Conservation (phyloP, 2,329 filamentous ascomycete genomes). For the Plectosphaerella plurivora region DNA sequence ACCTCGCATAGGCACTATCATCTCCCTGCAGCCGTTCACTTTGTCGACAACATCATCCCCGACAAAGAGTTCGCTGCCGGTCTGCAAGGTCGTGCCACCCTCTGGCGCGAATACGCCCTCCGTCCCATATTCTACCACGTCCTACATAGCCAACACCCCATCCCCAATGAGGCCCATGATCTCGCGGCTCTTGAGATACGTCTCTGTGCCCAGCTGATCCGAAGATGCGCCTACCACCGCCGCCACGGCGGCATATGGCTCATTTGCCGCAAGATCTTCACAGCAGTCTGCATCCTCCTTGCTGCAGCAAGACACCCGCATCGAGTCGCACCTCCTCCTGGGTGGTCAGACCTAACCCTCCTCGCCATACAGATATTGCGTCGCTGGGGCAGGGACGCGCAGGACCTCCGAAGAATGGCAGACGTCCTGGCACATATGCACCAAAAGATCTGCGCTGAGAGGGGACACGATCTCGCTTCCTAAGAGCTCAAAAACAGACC, state of each 20-base stretch:
- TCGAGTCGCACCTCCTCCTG: background rate
- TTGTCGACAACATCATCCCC: slow-evolving; percentile 3
- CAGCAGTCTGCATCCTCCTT: slow-evolving; percentile 5
- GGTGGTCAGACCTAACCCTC: background rate
- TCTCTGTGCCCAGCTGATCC: slow-evolving; percentile 6
- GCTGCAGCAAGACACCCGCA: slow-evolving; percentile 2
- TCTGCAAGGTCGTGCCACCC: slow-evolving; percentile 8
- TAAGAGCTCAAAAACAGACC: background rate
- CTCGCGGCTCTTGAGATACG: slow-evolving; percentile 8
- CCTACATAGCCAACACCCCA: slow-evolving; percentile 3
- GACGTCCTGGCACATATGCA: background rate
- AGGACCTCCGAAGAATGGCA: background rate
- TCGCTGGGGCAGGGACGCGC: background rate
- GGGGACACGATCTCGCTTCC: background rate
- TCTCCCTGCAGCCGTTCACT: slow-evolving; percentile 9
- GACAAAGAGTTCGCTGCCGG: slow-evolving; percentile 11
- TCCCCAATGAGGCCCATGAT: background rate
- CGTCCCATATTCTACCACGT: slow-evolving; percentile 11
- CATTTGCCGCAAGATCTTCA: slow-evolving; percentile 5
- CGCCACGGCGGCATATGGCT: slow-evolving; percentile 12
- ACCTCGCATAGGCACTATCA: slow-evolving; percentile 8
- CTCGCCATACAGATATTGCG: background rate
- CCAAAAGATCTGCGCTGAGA: background rate
- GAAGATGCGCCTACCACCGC: slow-evolving; percentile 5
- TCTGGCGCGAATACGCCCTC: slow-evolving; percentile 11